Conservation (phyloP, 768 basidiomycete species). For the Piloderma croceum region DNA sequence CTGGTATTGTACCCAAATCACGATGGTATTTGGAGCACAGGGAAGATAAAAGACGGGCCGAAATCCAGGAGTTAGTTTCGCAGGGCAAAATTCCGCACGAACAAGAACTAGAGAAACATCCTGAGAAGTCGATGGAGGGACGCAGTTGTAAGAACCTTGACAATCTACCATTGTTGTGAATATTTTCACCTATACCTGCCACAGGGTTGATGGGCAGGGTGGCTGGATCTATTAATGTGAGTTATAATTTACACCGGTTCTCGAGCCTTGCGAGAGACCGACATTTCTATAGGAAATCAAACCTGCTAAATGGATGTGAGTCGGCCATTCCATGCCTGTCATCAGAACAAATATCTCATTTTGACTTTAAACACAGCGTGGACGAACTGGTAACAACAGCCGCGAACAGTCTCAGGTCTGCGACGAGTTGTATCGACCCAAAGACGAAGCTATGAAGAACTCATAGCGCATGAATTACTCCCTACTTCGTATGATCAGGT, state of each 20-base stretch:
- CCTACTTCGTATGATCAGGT: not conserved
- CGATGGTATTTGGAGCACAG: conserved; percentile 23
- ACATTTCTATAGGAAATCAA: conserved; percentile 61
- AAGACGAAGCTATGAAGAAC: conserved; percentile 46
- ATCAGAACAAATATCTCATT: no score
- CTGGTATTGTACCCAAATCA: conserved; percentile 1
- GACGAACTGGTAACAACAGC: conserved; percentile 78
- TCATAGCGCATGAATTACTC: not conserved
- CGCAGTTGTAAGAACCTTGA: conserved; percentile 49
- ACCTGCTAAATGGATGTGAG: conserved; percentile 80
- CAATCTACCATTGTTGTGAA: not conserved
- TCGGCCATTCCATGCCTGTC: conserved; percentile 9
- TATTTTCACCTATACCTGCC: not conserved
- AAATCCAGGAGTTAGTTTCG: conserved; percentile 53
- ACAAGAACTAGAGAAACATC: conserved; percentile 61
- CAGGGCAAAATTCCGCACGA: conserved; percentile 74
- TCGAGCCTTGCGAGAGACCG: no score
- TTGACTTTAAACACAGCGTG: no score
- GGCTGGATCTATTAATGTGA: conserved; percentile 60
- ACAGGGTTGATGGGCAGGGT: conserved; percentile 77
- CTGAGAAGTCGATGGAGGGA: conserved; percentile 58
- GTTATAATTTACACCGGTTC: no score
- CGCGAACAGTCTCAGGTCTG: conserved; percentile 46
- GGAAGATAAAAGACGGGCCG: conserved; percentile 56
- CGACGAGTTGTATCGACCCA: conserved; percentile 34